These are phyloP conservation scores for Penicillium argentinense DNA, from an alignment of 495 filamentous ascomycete species.

Conservation along the genomic window DNA sequence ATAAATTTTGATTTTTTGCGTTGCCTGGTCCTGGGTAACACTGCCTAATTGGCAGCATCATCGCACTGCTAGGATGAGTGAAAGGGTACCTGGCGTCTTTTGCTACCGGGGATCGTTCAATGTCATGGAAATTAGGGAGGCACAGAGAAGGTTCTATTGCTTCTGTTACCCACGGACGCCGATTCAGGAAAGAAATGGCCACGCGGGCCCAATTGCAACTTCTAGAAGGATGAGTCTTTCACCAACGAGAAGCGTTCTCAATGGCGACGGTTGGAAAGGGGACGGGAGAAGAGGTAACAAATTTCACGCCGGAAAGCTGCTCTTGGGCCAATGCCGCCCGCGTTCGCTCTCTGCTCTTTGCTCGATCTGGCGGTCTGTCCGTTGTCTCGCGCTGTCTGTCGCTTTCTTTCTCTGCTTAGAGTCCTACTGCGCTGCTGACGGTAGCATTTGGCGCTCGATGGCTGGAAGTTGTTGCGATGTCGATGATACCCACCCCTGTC, in stretches of 20 bases:
- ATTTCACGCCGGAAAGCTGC: neutral
- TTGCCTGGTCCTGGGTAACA: neutral
- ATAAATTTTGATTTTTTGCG: neutral
- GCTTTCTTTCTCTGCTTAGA: no score
- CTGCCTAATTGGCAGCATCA: neutral
- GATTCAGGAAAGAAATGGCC: constrained; percentile 4
- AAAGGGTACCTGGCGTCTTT: constrained; percentile 5
- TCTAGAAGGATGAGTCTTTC: constrained; percentile 22
- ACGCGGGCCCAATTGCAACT: constrained; percentile 22
- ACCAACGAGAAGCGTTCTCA: constrained; percentile 6
- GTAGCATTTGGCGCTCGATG: constrained; percentile 8
- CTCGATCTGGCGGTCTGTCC: neutral
- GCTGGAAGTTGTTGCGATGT: constrained; percentile 7
- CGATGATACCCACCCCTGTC: constrained; percentile 5
- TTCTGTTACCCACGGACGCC: constrained; percentile 22
- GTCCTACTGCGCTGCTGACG: no score
- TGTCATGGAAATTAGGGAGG: neutral
- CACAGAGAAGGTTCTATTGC: constrained; percentile 21
- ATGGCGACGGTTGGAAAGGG: constrained; percentile 4
- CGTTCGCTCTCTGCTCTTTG: neutral
- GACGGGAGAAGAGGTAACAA: constrained; percentile 1
- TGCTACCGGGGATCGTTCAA: neutral
- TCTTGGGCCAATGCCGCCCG: neutral
- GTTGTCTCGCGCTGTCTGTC: no score
- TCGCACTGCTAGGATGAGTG: constrained; percentile 2